These are phyloP conservation scores for Kitagawia praeruptora DNA, from an alignment of 129 eudicot species.

Conservation along the genomic window DNA sequence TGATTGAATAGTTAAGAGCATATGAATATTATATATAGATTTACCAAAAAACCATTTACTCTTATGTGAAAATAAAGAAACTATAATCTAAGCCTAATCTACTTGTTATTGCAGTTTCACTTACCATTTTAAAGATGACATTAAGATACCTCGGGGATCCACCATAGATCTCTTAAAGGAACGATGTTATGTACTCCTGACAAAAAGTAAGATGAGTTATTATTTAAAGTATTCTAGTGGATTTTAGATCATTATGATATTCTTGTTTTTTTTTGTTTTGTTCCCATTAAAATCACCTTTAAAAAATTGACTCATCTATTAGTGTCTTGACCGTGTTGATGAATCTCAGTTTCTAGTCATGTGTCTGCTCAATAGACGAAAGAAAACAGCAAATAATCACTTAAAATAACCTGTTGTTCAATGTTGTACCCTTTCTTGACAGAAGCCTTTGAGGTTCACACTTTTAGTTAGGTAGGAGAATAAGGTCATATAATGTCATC, in stretches of 20 bases:
- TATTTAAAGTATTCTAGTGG: background rate
- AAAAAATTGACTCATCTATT: background rate
- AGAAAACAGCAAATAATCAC: background rate
- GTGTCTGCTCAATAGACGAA: background rate
- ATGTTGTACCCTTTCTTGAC: background rate
- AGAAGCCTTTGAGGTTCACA: background rate
- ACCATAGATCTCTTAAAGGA: constrained; percentile 76
- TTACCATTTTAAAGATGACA: constrained; percentile 77
- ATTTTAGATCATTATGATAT: background rate
- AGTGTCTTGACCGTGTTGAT: background rate
- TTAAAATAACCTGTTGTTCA: background rate
- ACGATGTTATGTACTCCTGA: constrained; percentile 61
- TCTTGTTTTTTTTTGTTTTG: background rate
- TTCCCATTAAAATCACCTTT: background rate
- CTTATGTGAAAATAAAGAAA: background rate
- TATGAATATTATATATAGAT: too few relatives aligned
- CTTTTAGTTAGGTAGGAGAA: background rate
- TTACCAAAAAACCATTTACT: too few relatives aligned
- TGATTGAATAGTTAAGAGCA: background rate
- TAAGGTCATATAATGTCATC: background rate
- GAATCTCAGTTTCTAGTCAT: background rate
- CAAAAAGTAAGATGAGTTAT: constrained; percentile 52
- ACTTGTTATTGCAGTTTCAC: constrained; percentile 52
- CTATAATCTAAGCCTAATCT: background rate
- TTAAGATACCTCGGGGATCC: constrained; percentile 76